Base-by-base conservation (phyloP, 257 asterid genomes). In the Scutellaria barbata region DNA sequence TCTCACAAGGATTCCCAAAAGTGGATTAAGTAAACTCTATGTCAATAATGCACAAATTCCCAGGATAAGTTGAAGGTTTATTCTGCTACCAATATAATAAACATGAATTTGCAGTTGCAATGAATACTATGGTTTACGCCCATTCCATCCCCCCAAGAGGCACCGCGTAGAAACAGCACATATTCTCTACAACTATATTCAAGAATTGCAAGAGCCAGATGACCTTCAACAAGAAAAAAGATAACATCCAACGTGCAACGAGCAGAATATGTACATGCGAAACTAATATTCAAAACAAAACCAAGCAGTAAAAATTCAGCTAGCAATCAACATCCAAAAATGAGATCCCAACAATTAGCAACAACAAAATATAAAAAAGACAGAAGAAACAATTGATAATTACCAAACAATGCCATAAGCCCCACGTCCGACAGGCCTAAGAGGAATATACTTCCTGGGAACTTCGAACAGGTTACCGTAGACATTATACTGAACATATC, bases 381-480 rank as follows among this genome's bases (percentile, higher is more conserved):
- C 14, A 10, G 6, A 37, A 33, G 25, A 69, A 52, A 3, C 30
- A 20, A 3, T 22, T 9, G 66, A 70, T 62, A 22, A 53, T 76
- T 77, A 90, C 96, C 96, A 90, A 79, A 90, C 90, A 66, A 88
- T 88, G 76, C 96, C 96, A 72, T 82, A 83, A 75, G 95, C 96
- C 20, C 96, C 96, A 72, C 96, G 90, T 1, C 96, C 96, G 6
- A 90, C 93, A 1, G 95, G 96, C 83, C 89, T 82, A 60, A 80
- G 80, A 3, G 92, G 96, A 39, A 86, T 66, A 77, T 90, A 90
- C 83, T 90, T 90, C 57, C 82, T 85, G 1, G 91, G 76, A 81
- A 90, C 90, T 72, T 90, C 96, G 53, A 90, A 90, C 11, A 90
- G 88, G 75, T 90, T 88, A 5, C 96, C 95, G 76, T 86, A 80